These are phyloP conservation scores for Scheffersomyces spartinae DNA, from an alignment of 805 yeast species.

Conservation along the genomic window DNA sequence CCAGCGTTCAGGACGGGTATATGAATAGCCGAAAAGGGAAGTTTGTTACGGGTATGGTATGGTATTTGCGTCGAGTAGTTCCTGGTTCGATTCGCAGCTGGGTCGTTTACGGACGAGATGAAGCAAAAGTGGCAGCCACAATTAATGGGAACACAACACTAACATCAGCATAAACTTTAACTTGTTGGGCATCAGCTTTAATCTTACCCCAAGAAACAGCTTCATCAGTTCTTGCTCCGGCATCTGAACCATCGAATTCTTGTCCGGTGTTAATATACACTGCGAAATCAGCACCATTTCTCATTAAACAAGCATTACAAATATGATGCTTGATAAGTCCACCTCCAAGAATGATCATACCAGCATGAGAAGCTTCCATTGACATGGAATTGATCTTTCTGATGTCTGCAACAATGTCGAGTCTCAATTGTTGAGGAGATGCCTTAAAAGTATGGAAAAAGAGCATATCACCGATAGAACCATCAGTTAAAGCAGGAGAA, in stretches of 20 bases:
- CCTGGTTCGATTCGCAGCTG: not conserved
- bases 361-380: slow-evolving; percentile 89
- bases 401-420: slow-evolving; percentile 92
- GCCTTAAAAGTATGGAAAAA: slow-evolving; percentile 97
- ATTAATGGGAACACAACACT: slow-evolving; percentile 90
- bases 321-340: slow-evolving; percentile 95
- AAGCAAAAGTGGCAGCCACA: slow-evolving; percentile 95
- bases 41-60: no score
- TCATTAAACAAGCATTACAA: slow-evolving; percentile 95
- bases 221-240: slow-evolving; percentile 98
- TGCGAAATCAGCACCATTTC: slow-evolving; percentile 98
- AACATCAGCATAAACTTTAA: slow-evolving; percentile 92
- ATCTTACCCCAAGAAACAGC: slow-evolving; percentile 99
- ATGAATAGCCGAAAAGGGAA: no score
- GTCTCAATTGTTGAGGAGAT: slow-evolving; percentile 76
- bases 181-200: slow-evolving; percentile 84
- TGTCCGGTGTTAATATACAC: slow-evolving; percentile 97
- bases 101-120: no score
- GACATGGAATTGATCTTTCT: slow-evolving; percentile 85
- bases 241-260: slow-evolving; percentile 97
- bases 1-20: no score
- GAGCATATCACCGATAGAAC: slow-evolving; percentile 97
- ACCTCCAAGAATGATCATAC: slow-evolving; percentile 94
- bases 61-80: no score
- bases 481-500: slow-evolving; percentile 97